Evolutionary conservation across 2,329 filamentous ascomycete species (phyloP).

Genomic region (Colletotrichum noveboracense): DNA sequence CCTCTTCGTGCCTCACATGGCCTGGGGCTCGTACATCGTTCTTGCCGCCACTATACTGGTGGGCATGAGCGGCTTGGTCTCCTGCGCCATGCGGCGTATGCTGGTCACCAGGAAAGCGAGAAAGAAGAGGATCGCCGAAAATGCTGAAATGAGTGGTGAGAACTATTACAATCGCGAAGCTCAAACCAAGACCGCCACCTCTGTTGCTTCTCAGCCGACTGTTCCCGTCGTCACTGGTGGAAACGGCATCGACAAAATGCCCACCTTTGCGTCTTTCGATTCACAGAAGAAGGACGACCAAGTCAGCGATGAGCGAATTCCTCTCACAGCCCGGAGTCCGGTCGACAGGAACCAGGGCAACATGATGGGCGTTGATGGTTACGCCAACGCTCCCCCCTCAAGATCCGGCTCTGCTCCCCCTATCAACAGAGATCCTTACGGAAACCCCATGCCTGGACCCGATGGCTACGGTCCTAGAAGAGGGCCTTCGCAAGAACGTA

Average conservation of each 20-base stretch:
- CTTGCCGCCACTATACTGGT: conserved; percentile 88
- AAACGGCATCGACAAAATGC: conserved; percentile 56
- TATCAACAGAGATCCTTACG: conserved; percentile 64
- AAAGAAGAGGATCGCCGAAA: conserved; percentile 88
- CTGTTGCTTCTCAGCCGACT: conserved; percentile 58
- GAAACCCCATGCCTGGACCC: conserved; percentile 55
- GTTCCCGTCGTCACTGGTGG: conserved; percentile 62
- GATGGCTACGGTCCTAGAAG: conserved; percentile 53
- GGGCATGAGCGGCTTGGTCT: conserved; percentile 80
- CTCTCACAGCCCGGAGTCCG: conserved; percentile 70
- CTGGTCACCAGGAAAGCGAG: conserved; percentile 91
- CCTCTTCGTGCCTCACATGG: conserved; percentile 90
- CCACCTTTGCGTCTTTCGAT: conserved; percentile 70
- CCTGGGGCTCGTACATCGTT: conserved; percentile 94
- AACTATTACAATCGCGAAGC: conserved; percentile 83
- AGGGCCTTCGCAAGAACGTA: conserved; percentile 51
- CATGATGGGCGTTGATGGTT: conserved; percentile 40
- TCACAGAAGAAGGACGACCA: conserved; percentile 66
- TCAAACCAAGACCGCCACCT: conserved; percentile 52
- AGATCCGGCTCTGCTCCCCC: conserved; percentile 44
- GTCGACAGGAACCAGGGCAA: conserved; percentile 60
- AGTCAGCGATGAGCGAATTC: conserved; percentile 72
- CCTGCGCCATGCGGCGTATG: conserved; percentile 93
- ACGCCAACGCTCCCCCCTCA: conserved; percentile 28
- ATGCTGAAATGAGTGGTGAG: conserved; percentile 96